Conservation (phyloP, 2,329 filamentous ascomycete species). For the Paecilomyces fulvus region DNA sequence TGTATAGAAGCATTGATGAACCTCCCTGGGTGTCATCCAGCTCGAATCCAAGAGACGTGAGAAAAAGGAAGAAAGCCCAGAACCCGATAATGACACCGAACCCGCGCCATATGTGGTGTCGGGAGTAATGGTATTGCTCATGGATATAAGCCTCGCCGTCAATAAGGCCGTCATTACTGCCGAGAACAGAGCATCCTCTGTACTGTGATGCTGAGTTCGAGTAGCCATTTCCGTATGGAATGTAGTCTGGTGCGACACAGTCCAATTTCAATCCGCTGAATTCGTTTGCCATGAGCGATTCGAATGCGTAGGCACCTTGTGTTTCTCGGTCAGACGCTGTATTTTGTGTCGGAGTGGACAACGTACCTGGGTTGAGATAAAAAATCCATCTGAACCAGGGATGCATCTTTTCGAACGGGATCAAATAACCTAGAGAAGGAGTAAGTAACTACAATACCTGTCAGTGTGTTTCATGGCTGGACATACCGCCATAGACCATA, state of each 20-base stretch:
- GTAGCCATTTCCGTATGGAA: constrained; percentile 40
- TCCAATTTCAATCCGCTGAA: constrained; percentile 49
- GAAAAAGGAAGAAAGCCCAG: constrained; percentile 63
- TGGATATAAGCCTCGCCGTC: constrained; percentile 46
- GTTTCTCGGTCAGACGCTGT: neutral
- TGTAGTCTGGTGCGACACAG: constrained; percentile 43
- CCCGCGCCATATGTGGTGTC: constrained; percentile 57
- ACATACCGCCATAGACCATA: constrained; percentile 44
- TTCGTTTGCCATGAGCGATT: constrained; percentile 60
- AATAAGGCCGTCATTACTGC: constrained; percentile 29
- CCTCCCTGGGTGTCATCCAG: constrained; percentile 30
- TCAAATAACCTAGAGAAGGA: constrained; percentile 47
- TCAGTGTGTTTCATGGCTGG: neutral
- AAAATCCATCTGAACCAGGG: constrained; percentile 55
- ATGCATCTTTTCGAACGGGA: constrained; percentile 51
- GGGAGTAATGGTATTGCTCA: constrained; percentile 45
- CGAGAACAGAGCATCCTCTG: constrained; percentile 23
- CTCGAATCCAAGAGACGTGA: constrained; percentile 70
- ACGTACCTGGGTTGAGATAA: constrained; percentile 51
- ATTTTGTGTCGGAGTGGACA: neutral
- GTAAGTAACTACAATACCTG: neutral
- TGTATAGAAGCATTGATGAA: constrained; percentile 25
- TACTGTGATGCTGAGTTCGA: constrained; percentile 11
- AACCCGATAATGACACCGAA: constrained; percentile 70
- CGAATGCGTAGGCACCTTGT: constrained; percentile 55